Evolutionary conservation across 129 eudicot genomes (phyloP), one percentile per base, ranked within the genome.

Genomic region (Escallonia rubra): DNA sequence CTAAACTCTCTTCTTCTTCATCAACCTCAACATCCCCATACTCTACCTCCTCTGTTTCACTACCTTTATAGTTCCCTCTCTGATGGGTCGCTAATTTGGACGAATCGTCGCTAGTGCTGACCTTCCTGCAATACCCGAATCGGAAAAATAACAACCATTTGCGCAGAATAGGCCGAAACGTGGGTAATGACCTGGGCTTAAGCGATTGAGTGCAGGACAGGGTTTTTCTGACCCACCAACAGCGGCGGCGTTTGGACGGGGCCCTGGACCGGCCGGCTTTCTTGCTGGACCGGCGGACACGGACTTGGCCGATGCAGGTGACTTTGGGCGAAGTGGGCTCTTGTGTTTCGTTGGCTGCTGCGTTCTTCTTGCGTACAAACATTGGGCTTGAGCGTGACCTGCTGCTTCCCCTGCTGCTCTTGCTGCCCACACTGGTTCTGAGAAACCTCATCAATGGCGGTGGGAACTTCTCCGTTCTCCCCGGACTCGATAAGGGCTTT

Each of bases 291-390:
- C 83, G 85, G 15, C 80, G 75, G 7, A 70, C 81, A 1, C 88
- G 83, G 70, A 90, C 97, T 64, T 90, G 92, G 52, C 97, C 97
- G n/a, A 87, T 87, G 79, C 97, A 90, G 34, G 97, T 90, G 81
- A 90, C 97, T 64, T 87, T 85, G 3, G 97, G 97, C 3, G 97
- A 90, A 34, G 96, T 85, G 1, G 97, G 97, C 34, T 90, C 97
- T 62, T 80, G 82, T 3, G 53, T 63, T 43, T 75, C 62, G 14
- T 70, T 74, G 12, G 11, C 52, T 13, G 65, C 49, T 0, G 48
- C 52, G n/a, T 78, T 74, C 61, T 70, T 69, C 55, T 65, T 82
- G 72, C 75, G 67, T 11, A 79, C 12, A 23, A 82, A 78, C 73
- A 74, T 67, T 1, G 86, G 86, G 56, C 76, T 82, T 0, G 89